Percentiles rank a stretch among this genome's conserved stretches.
These are phyloP conservation scores for Furcasterigmium furcatum DNA, from an alignment of 2,329 filamentous ascomycete genomes.

Conservation along the genomic window DNA sequence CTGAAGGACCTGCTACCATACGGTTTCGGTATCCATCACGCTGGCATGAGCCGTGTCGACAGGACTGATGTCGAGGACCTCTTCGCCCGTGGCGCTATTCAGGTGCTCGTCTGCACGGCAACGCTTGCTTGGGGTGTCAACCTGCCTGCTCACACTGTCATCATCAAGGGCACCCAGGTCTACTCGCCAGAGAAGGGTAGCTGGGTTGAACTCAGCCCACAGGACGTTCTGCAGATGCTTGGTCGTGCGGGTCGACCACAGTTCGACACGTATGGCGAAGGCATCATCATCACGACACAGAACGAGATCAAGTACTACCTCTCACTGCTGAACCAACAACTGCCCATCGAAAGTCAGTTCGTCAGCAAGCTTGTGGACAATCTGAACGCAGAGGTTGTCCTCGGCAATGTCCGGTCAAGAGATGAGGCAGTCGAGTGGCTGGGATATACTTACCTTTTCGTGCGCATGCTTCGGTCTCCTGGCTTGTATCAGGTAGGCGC, in stretches of 20 bases:
- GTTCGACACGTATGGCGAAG: constrained; percentile 96
- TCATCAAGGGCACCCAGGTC: constrained; percentile 97
- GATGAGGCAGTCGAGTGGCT: constrained; percentile 99
- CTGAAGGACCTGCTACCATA: constrained; percentile 94
- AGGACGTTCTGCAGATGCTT: constrained; percentile 98
- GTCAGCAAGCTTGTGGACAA: constrained; percentile 93
- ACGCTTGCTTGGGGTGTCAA: constrained; percentile 99
- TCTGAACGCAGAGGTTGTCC: constrained; percentile 90
- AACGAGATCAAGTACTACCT: constrained; percentile 96
- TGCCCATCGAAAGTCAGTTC: constrained; percentile 96
- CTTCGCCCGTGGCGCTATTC: constrained; percentile 85
- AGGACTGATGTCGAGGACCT: constrained; percentile 93
- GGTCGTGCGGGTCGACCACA: constrained; percentile 95
- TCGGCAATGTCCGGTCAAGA: constrained; percentile 86
- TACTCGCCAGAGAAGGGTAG: constrained; percentile 98
- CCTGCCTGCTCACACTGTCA: constrained; percentile 92
- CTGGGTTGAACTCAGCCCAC: constrained; percentile 96
- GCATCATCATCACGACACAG: constrained; percentile 97
- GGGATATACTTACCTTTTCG: constrained; percentile 95
- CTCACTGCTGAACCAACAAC: constrained; percentile 91
- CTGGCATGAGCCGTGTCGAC: constrained; percentile 94
- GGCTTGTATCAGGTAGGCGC: constrained; percentile 93
- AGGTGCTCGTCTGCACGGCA: constrained; percentile 94
- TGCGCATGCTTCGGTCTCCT: constrained; percentile 94
- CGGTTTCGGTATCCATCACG: constrained; percentile 97